Conservation (phyloP, 192 early-diverging fungal species). For the Mortierella antarctica region DNA sequence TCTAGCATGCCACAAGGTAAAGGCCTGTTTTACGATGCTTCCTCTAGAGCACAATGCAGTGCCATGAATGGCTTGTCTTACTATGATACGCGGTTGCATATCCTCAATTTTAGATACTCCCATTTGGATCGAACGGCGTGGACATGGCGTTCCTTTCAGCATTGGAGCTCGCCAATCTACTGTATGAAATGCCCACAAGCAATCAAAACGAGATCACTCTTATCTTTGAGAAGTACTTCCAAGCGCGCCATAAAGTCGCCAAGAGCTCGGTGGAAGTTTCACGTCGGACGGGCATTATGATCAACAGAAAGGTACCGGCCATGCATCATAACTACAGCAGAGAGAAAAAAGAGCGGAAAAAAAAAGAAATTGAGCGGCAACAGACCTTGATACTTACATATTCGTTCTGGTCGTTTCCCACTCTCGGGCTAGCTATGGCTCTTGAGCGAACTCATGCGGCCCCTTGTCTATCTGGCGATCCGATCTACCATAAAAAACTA, state of each 20-base stretch:
- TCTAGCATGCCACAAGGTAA: slow-evolving; percentile 38
- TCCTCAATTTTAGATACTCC: slow-evolving; percentile 3
- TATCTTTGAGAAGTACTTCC: slow-evolving; percentile 11
- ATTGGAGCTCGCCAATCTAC: slow-evolving; percentile 17
- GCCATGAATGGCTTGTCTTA: background rate
- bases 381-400: background rate
- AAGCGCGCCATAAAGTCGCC: background rate
- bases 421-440: background rate
- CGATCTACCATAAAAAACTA: too few species aligned
- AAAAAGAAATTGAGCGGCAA: background rate
- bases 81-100: background rate
- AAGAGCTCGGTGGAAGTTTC: slow-evolving; percentile 14
- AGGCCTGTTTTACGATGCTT: background rate
- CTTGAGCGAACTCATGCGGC: background rate
- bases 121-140: slow-evolving; percentile 30
- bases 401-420: background rate
- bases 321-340: background rate
- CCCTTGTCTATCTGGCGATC: too few species aligned
- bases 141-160: slow-evolving; percentile 23
- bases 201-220: slow-evolving; percentile 19
- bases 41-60: background rate
- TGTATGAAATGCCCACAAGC: slow-evolving; percentile 14
- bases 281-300: background rate
- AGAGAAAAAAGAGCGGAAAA: background rate
- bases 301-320: slow-evolving; percentile 1